Percentiles rank a stretch among this genome's conserved stretches.
Evolutionary conservation across 2,329 filamentous ascomycete species (phyloP).

Genomic region (Calonectria pteridis): DNA sequence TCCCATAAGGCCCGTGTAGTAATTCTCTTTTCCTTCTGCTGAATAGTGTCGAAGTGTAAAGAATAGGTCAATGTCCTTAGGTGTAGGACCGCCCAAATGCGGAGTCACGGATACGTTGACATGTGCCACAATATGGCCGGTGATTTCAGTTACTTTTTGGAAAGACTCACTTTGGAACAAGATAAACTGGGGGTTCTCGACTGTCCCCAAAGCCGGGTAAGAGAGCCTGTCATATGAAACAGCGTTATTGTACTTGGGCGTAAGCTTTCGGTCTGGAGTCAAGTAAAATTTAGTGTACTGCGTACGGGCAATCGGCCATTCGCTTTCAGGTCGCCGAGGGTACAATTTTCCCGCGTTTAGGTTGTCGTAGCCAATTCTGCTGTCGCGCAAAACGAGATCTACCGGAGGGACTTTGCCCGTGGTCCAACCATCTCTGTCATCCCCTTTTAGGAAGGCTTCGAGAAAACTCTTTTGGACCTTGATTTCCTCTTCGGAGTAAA

Average conservation of each 20-base stretch:
- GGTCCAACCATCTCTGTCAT: neutral
- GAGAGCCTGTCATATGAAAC: slow-evolving; percentile 54
- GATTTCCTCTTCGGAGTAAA: neutral
- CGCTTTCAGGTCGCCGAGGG: slow-evolving; percentile 66
- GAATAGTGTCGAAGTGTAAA: slow-evolving; percentile 70
- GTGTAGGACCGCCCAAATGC: slow-evolving; percentile 52
- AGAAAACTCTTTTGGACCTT: neutral
- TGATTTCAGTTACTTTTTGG: slow-evolving; percentile 74
- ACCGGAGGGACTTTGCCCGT: slow-evolving; percentile 70
- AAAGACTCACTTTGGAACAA: slow-evolving; percentile 71
- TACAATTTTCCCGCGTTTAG: slow-evolving; percentile 67
- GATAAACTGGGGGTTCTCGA: slow-evolving; percentile 44
- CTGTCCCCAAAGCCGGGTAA: neutral
- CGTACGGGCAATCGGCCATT: slow-evolving; percentile 77
- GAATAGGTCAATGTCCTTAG: slow-evolving; percentile 70
- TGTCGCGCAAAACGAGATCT: slow-evolving; percentile 71
- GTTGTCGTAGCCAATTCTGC: slow-evolving; percentile 75
- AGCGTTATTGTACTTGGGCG: slow-evolving; percentile 58
- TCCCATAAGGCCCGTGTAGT: slow-evolving; percentile 73
- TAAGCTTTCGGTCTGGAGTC: slow-evolving; percentile 52
- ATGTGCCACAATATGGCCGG: slow-evolving; percentile 74
- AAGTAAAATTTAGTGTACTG: slow-evolving; percentile 73
- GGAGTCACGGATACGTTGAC: slow-evolving; percentile 72
- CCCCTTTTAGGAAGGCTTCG: neutral
- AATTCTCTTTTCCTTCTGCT: slow-evolving; percentile 67